These are phyloP conservation scores for Kluyveromyces sp. DNA, from an alignment of 1,139 yeast species.

Conservation along the genomic window DNA sequence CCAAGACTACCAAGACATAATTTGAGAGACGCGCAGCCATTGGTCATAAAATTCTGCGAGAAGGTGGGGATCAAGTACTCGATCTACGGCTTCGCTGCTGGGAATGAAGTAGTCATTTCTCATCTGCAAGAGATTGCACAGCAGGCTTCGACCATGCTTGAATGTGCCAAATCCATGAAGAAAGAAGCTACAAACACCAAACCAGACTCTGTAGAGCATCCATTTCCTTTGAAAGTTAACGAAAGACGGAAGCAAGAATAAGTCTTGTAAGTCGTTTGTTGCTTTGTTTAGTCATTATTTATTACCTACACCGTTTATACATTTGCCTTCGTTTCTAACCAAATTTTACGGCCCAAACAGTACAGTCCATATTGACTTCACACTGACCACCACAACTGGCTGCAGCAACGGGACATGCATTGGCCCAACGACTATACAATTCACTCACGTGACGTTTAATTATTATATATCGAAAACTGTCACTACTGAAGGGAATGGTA, in stretches of 20 bases:
- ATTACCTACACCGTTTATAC: not conserved
- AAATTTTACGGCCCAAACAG: too few relatives aligned
- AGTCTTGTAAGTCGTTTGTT: not conserved
- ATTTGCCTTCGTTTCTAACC: too few relatives aligned
- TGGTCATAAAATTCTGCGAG: slow-evolving; percentile 65
- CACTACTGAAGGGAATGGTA: not conserved
- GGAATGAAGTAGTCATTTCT: slow-evolving; percentile 63
- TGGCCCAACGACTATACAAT: too few relatives aligned
- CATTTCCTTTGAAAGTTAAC: not conserved
- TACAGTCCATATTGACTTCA: too few relatives aligned
- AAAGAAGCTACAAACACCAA: slow-evolving; percentile 26
- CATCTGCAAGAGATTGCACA: slow-evolving; percentile 70
- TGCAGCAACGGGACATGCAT: too few relatives aligned
- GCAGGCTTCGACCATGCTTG: slow-evolving; percentile 67
- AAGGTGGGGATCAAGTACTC: slow-evolving; percentile 76
- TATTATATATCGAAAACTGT: not conserved
- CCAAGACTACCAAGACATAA: slow-evolving; percentile 89
- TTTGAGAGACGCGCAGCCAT: slow-evolving; percentile 65
- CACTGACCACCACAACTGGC: too few relatives aligned
- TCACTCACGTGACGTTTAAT: not conserved
- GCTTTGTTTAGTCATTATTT: not conserved
- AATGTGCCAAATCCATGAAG: slow-evolving; percentile 53
- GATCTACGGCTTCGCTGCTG: slow-evolving; percentile 76
- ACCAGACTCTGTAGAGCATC: not conserved
- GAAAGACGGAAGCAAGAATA: slow-evolving; percentile 2